Evolutionary conservation across 805 yeast genomes (phyloP), one percentile per base, ranked within the genome.

Genomic region (Suhomyces prunicola): DNA sequence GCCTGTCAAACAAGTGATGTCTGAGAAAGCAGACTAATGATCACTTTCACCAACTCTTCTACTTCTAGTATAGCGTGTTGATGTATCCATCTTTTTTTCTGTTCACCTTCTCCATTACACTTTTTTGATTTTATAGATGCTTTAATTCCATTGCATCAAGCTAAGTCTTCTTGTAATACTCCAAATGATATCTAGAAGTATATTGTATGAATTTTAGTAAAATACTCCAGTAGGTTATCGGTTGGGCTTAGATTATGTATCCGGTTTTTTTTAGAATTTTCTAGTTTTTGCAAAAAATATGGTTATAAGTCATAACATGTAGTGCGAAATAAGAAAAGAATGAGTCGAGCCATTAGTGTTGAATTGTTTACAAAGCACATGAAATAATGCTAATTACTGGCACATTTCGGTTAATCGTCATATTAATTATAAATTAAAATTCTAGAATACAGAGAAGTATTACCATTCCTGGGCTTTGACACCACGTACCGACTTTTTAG

Each of bases 1-100:
- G 69, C 97, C 98, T 1, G 98, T 93, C 48, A 91, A 92, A 69
- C 91, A 88, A 72, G 97, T 93, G 22, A 79, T 66, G 76, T 69
- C 54, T 56, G 58, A 73, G 60, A 55, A 62, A 56, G 66, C 64
- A 8, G 69, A 66, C 53, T 66, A 40, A 42, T 33, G 36, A 33
- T n/a, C 17, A 33, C 36, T 33, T 19, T 19, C 10, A 24, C n/a
- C n/a, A 2, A 39, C 13, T 17, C 22, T 39, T 6, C 42, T 17
- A 36, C 23, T 36, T 36, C 19, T 31, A 31, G 5, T 27, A 27
- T 27, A 27, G 31, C 13, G 36, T 5, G 15, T 7, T 13, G 15
- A 15, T 31, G 36, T 31, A 6, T 29, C 13, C 7, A 10, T 29
- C n/a, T n/a, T n/a, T 29, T 29, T 9, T 31, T 10, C 7, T 6